Percentiles rank a stretch among this genome's conserved stretches.
phyloP scores from a whole-genome alignment of 208 protist genomes.

The Hexamita inflata region DNA sequence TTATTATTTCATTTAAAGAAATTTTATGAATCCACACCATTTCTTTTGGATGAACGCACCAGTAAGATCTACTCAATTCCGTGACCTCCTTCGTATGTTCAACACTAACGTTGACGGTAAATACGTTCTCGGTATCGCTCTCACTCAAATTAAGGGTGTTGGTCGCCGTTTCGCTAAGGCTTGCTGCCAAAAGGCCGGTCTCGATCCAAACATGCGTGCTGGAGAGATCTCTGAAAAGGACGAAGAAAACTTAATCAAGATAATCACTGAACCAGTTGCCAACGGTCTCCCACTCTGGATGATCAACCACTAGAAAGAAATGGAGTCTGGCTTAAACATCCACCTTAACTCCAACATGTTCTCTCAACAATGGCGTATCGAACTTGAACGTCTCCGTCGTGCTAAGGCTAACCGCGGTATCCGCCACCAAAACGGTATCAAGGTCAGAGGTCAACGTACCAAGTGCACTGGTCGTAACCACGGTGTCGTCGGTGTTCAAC shows the following conservation, averaged over 20 bases:
- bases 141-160: conserved; percentile 78
- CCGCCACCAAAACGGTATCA: conserved; percentile 87
- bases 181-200: conserved; percentile 91
- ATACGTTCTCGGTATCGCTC: conserved; percentile 34
- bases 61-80: too few species aligned
- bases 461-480: conserved; percentile 95
- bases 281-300: conserved; percentile 99
- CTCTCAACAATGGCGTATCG: conserved; percentile 89
- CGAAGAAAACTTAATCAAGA: conserved; percentile 82
- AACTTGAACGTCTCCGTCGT: conserved; percentile 97
- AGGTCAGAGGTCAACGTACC: conserved; percentile 98
- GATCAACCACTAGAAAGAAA: conserved; percentile 95
- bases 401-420: conserved; percentile 89
- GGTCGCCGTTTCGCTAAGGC: conserved; percentile 94
- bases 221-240: conserved; percentile 63
- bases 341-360: conserved; percentile 85
- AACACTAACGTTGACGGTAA: conserved; percentile 98
- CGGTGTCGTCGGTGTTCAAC: conserved; percentile 67
- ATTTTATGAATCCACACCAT: too few species aligned
- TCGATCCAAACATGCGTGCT: conserved; percentile 77
- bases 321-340: conserved; percentile 83
- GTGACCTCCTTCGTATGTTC: conserved; percentile 97
- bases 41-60: too few species aligned
- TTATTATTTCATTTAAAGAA: too few species aligned
- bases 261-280: conserved; percentile 87